Percentiles rank a stretch among this genome's conserved stretches.
Conservation (phyloP, 768 basidiomycete genomes). For the Tricholoma hemisulphureum region DNA sequence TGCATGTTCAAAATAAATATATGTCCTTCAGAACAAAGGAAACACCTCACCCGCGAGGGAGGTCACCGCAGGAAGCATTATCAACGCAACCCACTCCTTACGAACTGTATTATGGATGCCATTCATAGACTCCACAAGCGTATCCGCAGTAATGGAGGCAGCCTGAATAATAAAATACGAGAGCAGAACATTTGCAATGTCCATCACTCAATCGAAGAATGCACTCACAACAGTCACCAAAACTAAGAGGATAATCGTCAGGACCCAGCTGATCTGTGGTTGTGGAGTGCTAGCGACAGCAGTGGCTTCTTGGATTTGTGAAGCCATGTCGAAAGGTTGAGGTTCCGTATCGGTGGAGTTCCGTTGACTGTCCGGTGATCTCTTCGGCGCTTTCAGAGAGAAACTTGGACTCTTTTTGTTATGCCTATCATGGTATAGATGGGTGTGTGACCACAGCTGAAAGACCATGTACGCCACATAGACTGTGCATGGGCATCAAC, state of each 20-base stretch:
- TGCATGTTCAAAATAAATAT: conserved; percentile 19
- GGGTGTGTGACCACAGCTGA: conserved; percentile 76
- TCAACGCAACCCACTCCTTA: conserved; percentile 87
- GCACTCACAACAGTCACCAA: conserved; percentile 47
- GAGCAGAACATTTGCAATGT: background rate
- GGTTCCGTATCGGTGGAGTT: background rate
- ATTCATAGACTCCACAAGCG: conserved; percentile 82
- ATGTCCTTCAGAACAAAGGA: background rate
- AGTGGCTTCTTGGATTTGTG: conserved; percentile 2
- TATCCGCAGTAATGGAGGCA: conserved; percentile 58
- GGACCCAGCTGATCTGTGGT: conserved; percentile 56
- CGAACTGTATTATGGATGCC: conserved; percentile 68
- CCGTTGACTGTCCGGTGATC: background rate
- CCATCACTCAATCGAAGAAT: background rate
- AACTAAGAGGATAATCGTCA: conserved; percentile 55
- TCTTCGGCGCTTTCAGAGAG: background rate
- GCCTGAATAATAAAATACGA: conserved; percentile 37
- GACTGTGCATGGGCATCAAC: conserved; percentile 39
- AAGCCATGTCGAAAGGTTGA: background rate
- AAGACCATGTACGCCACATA: conserved; percentile 75
- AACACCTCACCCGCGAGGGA: conserved; percentile 64
- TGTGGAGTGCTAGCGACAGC: conserved; percentile 22
- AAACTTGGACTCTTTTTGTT: conserved; percentile 37
- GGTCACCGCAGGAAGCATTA: conserved; percentile 85
- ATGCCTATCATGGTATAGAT: conserved; percentile 57